Base-by-base conservation (phyloP, 2,329 filamentous ascomycete genomes). In the Fusarium sarcochroum region DNA sequence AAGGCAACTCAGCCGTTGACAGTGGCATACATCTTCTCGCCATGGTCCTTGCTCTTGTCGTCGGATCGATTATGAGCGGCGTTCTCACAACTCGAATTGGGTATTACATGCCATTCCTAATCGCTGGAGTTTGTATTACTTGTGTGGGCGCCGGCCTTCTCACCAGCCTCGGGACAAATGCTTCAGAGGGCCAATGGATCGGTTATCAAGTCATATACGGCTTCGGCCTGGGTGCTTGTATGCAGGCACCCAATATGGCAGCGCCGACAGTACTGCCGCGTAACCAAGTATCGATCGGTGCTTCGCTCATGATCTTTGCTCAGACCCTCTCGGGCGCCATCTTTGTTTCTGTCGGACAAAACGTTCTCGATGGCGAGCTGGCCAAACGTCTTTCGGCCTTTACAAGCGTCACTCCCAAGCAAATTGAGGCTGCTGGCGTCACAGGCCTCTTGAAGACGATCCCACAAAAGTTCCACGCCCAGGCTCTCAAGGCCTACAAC, bases 261-360 rank as follows among this genome's bases (percentile, higher is more conserved):
- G 82, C 80, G 0, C 83, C 85, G 68, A 81, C 81, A 0, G 82
- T 84, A 1, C 75, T 86, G 6, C 72, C 71, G 7, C 68, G 76
- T 25, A 73, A 75, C 2, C 82, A 86, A 45, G 80, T 85, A n/a
- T 79, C 83, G 4, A 81, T 80, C 7, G 83, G 82, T 4, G 82
- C 81, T 13, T 81, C 84, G 1, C 75, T 80, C n/a, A 78, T 84
- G 35, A 79, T 86, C 40, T 86, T 87, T 63, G 57, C 74, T 17
- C 82, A 84, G 68, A 79, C 78, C 0, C 72, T 85, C 1, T 82
- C 80, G 25, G 80, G 81, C 7, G 77, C 81, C 7, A 72, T 88
- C 1, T 87, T 87, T 62, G 80, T 89, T 27, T 82, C 81, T 5
- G 79, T 86, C 23, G 85, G 78, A 1, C 81, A 88, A 64, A 83